A percentile compares a stretch with the other conserved stretches of the same genome.
phyloP scores from a whole-genome alignment of 2,329 filamentous ascomycete genomes.

The Sclerotiophoma versabilis region DNA sequence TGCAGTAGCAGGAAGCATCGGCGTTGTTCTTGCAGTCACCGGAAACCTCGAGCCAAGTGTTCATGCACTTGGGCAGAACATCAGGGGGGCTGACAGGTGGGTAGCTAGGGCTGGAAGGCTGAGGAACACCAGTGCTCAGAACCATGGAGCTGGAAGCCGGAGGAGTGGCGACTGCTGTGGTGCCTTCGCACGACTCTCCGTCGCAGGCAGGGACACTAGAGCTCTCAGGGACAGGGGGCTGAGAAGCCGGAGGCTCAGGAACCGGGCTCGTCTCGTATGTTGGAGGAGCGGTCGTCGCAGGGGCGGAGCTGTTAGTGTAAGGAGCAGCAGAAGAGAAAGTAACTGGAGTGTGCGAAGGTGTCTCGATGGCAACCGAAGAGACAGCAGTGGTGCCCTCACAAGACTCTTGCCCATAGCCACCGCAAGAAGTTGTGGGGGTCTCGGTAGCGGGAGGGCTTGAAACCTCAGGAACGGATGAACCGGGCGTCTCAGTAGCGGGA shows the following conservation, averaged over 20 bases:
- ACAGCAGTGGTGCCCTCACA: slow-evolving; percentile 7
- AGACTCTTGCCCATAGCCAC: slow-evolving; percentile 12
- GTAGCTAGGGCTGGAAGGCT: slow-evolving; percentile 33
- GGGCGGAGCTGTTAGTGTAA: slow-evolving; percentile 27
- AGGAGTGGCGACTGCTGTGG: slow-evolving; percentile 15
- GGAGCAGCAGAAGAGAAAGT: slow-evolving; percentile 16
- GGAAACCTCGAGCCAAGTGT: slow-evolving; percentile 78
- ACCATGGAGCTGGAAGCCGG: slow-evolving; percentile 13
- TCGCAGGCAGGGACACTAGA: slow-evolving; percentile 5
- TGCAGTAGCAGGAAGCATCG: slow-evolving; percentile 86
- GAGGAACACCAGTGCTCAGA: slow-evolving; percentile 22
- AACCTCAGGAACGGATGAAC: slow-evolving; percentile 1
- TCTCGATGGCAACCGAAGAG: slow-evolving; percentile 10
- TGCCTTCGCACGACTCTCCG: slow-evolving; percentile 25
- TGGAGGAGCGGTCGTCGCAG: slow-evolving; percentile 21
- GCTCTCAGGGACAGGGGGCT: slow-evolving; percentile 6
- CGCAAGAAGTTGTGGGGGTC: slow-evolving; percentile 11
- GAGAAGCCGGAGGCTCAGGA: background rate
- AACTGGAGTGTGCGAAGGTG: slow-evolving; percentile 2
- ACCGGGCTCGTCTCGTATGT: slow-evolving; percentile 9
- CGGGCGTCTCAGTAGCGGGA: slow-evolving; percentile 14
- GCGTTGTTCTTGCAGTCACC: slow-evolving; percentile 84
- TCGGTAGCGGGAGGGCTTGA: slow-evolving; percentile 12
- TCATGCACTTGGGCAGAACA: slow-evolving; percentile 85
- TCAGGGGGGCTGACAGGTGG: slow-evolving; percentile 60